A percentile compares a stretch with the other conserved stretches of the same genome.
Conservation (phyloP, 2,329 filamentous ascomycete species). For the Chaetomiaceae sp. region DNA sequence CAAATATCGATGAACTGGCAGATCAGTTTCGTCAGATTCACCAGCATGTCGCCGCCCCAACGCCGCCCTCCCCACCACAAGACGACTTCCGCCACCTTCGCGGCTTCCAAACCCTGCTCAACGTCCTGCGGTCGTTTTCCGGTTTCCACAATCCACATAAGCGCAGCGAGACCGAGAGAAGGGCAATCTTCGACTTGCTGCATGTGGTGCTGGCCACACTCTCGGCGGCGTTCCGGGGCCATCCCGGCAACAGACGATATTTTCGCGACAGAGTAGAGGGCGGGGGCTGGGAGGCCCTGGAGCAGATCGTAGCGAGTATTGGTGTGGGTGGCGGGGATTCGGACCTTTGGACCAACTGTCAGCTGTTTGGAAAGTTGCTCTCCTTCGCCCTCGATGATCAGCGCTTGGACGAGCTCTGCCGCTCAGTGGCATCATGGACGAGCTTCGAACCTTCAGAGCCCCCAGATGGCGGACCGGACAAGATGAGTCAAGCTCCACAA, state of each 20-base stretch:
- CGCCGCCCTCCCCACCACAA: slow-evolving; percentile 51
- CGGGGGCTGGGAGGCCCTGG: slow-evolving; percentile 73
- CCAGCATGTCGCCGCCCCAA: slow-evolving; percentile 52
- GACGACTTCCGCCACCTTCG: slow-evolving; percentile 78
- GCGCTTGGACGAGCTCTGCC: slow-evolving; percentile 65
- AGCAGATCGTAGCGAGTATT: slow-evolving; percentile 66
- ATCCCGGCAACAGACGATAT: slow-evolving; percentile 83
- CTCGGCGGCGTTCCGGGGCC: slow-evolving; percentile 68
- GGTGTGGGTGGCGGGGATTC: slow-evolving; percentile 61
- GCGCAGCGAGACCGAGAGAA: slow-evolving; percentile 58
- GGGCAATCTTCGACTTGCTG: slow-evolving; percentile 63
- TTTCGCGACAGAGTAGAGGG: slow-evolving; percentile 72
- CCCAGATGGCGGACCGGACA: neutral
- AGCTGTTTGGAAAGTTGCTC: slow-evolving; percentile 78
- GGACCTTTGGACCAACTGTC: slow-evolving; percentile 63
- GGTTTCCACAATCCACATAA: slow-evolving; percentile 70
- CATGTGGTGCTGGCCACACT: slow-evolving; percentile 70
- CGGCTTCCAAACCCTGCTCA: slow-evolving; percentile 72
- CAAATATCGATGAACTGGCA: slow-evolving; percentile 45
- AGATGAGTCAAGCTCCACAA: neutral
- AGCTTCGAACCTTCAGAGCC: neutral
- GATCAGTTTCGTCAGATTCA: slow-evolving; percentile 61
- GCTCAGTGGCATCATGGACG: slow-evolving; percentile 38
- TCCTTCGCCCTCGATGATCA: slow-evolving; percentile 78
- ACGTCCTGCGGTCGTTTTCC: slow-evolving; percentile 64